Percentiles rank a stretch among this genome's conserved stretches.
Evolutionary conservation across 1,284 basidiomycete species (phyloP).

Genomic region (Puccinia coronata): DNA sequence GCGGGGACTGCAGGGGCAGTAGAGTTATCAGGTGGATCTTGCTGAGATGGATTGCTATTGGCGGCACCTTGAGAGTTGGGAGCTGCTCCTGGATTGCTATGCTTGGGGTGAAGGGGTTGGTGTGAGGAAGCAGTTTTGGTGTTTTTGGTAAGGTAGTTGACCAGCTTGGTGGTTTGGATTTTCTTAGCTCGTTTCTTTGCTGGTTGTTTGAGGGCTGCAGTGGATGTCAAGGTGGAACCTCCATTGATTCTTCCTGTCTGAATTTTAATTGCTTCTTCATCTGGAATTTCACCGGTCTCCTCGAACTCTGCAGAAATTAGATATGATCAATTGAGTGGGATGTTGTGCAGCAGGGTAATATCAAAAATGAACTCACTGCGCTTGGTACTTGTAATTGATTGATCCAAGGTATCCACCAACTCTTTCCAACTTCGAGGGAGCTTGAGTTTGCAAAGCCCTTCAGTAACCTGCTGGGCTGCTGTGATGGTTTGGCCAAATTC

Average conservation of each 20-base stretch:
- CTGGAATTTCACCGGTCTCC: slow-evolving; percentile 13
- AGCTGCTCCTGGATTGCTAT: background rate
- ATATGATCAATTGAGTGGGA: too few species aligned
- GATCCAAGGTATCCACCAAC: background rate
- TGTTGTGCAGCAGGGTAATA: background rate
- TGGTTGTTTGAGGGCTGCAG: too few species aligned
- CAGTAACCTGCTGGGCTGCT: too few species aligned
- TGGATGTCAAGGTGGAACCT: background rate
- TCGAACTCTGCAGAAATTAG: background rate
- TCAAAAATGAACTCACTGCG: background rate
- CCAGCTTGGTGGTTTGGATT: background rate
- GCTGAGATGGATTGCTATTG: too few species aligned
- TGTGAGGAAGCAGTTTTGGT: background rate
- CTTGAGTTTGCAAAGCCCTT: background rate
- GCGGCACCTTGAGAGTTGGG: too few species aligned
- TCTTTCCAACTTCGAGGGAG: background rate
- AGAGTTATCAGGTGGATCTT: too few species aligned
- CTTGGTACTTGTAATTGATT: background rate
- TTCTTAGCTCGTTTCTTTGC: too few species aligned
- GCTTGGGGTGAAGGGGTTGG: background rate
- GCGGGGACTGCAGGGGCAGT: too few species aligned
- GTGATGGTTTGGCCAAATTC: too few species aligned
- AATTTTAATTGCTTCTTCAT: too few species aligned
- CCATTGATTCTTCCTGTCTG: background rate
- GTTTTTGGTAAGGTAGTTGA: background rate